Evolutionary conservation across 768 basidiomycete species (phyloP).

Genomic region (Lentinula aciculospora): DNA sequence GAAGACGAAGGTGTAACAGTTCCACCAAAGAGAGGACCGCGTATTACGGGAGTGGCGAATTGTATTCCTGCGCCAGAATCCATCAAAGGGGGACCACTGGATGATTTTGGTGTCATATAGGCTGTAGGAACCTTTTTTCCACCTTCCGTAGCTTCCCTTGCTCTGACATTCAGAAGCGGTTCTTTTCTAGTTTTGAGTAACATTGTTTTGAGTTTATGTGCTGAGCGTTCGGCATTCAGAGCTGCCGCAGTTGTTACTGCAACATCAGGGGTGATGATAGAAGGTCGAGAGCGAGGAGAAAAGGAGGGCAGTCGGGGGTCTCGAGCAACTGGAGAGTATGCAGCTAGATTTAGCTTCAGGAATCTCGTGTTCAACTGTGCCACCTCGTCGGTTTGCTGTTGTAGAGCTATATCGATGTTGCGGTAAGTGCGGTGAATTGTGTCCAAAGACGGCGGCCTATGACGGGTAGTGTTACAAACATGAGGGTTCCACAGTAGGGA

Average conservation of each 20-base stretch:
- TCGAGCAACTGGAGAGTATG: conserved; percentile 18
- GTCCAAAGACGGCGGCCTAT: conserved; percentile 79
- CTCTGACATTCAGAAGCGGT: conserved; percentile 63
- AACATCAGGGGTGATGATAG: conserved; percentile 55
- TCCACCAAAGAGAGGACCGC: conserved; percentile 19
- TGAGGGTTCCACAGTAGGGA: neutral
- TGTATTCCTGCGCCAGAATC: conserved; percentile 7
- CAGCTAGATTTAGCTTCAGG: conserved; percentile 38
- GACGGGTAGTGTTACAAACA: conserved; percentile 1
- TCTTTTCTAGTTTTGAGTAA: conserved; percentile 54
- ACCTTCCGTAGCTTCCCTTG: conserved; percentile 25
- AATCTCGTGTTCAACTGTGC: conserved; percentile 47
- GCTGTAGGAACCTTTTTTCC: conserved; percentile 21
- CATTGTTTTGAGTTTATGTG: conserved; percentile 62
- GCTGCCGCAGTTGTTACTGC: conserved; percentile 77
- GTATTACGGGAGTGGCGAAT: conserved; percentile 12
- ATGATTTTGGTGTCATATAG: conserved; percentile 29
- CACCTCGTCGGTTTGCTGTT: conserved; percentile 54
- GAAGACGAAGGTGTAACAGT: conserved; percentile 5
- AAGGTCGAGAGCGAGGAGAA: conserved; percentile 28
- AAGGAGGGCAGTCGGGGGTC: conserved; percentile 39
- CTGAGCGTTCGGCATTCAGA: conserved; percentile 73
- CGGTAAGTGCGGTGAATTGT: conserved; percentile 79
- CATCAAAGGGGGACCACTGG: neutral
- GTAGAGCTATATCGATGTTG: conserved; percentile 74